Percentiles rank a stretch among this genome's conserved stretches.
These are phyloP conservation scores for Botrytis deweyae DNA, from an alignment of 2,329 filamentous ascomycete genomes.

Conservation along the genomic window DNA sequence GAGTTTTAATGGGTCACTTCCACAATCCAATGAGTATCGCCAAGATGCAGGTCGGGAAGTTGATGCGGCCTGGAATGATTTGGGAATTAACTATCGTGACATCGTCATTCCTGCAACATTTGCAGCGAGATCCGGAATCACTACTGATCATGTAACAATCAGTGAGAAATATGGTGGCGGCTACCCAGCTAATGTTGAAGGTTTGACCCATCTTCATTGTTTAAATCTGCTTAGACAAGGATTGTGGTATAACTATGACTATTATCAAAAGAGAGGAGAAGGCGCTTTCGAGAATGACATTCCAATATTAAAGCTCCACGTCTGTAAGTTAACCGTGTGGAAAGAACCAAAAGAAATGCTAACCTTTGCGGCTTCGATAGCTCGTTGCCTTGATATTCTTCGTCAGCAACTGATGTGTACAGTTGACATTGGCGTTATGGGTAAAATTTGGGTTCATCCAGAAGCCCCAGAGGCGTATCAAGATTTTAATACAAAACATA, in stretches of 20 bases:
- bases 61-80: not conserved
- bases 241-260: conserved; percentile 52
- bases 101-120: not conserved
- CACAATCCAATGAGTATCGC: not conserved
- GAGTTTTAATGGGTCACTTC: not conserved
- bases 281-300: conserved; percentile 51
- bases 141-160: not conserved
- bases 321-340: conserved; percentile 28
- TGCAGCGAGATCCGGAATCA: not conserved
- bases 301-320: conserved; percentile 48
- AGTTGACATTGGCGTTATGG: conserved; percentile 51
- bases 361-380: conserved; percentile 26
- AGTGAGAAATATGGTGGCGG: not conserved
- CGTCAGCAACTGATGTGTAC: conserved; percentile 57
- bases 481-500: conserved; percentile 55
- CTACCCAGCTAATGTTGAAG: conserved; percentile 4
- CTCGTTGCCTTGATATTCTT: conserved; percentile 55
- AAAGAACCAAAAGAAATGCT: not conserved
- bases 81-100: conserved; percentile 2
- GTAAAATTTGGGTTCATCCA: conserved; percentile 52
- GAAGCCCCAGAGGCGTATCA: conserved; percentile 44
- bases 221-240: conserved; percentile 51
- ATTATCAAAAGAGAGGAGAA: conserved; percentile 47
- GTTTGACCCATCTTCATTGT: conserved; percentile 6
- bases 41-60: not conserved